phyloP scores from a whole-genome alignment of 2,329 filamentous ascomycete species.

The Cercospora sp. region DNA sequence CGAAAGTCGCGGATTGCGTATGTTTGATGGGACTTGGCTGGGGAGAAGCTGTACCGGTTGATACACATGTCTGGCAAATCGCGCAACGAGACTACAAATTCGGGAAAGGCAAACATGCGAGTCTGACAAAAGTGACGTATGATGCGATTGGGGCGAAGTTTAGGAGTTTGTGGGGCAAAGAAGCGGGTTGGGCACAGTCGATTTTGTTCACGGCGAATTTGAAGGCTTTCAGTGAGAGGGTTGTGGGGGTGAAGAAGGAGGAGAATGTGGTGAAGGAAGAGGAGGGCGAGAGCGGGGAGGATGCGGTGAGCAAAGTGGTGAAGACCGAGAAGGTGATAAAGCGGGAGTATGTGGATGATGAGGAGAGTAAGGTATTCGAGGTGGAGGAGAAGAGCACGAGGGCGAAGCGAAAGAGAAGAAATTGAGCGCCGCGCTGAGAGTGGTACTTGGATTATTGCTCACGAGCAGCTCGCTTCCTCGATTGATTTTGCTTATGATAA shows the following conservation, averaged over 20 bases:
- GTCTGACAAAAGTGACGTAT: constrained; percentile 84
- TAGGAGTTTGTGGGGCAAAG: constrained; percentile 81
- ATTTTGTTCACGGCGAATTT: constrained; percentile 94
- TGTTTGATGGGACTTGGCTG: constrained; percentile 95
- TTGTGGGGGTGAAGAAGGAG: constrained; percentile 52
- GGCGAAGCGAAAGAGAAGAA: constrained; percentile 41
- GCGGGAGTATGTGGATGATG: constrained; percentile 42
- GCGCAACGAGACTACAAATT: constrained; percentile 95
- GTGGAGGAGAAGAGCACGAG: constrained; percentile 42
- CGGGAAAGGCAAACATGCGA: constrained; percentile 77
- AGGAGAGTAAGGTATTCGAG: constrained; percentile 43
- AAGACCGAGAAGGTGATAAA: constrained; percentile 42
- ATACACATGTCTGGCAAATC: constrained; percentile 99
- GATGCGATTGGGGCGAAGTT: constrained; percentile 90
- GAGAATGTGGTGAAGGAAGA: constrained; percentile 39
- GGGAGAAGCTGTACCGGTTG: constrained; percentile 91
- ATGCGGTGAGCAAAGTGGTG: constrained; percentile 26
- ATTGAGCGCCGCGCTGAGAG: constrained; percentile 8
- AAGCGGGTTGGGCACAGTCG: constrained; percentile 96
- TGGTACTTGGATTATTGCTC: not conserved
- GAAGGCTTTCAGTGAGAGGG: constrained; percentile 73
- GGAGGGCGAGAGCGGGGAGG: constrained; percentile 32
- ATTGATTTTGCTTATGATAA: not conserved
- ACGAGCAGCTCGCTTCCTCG: not conserved
- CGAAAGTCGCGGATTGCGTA: constrained; percentile 96